Evolutionary conservation across 108 stramenopile genomes (phyloP).

Genomic region (Mayamaea pseudoterrestris): DNA sequence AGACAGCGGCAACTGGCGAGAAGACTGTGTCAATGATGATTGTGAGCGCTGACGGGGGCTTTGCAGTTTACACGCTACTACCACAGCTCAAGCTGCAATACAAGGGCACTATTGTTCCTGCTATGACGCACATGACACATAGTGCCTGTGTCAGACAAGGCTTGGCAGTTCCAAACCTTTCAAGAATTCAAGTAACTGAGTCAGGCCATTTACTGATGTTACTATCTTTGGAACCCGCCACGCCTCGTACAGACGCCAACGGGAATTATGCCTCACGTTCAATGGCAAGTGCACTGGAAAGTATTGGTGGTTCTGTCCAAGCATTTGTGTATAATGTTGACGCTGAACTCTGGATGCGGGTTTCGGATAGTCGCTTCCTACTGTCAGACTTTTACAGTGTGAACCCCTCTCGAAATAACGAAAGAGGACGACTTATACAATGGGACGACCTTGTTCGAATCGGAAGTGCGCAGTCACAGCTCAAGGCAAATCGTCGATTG

Average conservation of each 20-base stretch:
- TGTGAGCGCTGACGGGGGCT: conserved; percentile 55
- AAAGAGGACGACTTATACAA: conserved; percentile 34
- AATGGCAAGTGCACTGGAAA: background rate
- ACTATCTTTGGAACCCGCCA: conserved; percentile 22
- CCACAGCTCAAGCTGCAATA: conserved; percentile 28
- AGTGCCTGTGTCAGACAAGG: conserved; percentile 12
- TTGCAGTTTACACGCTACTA: conserved; percentile 42
- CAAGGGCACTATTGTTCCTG: conserved; percentile 62
- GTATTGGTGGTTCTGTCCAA: conserved; percentile 51
- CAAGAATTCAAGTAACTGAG: conserved; percentile 55
- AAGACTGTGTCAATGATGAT: conserved; percentile 25
- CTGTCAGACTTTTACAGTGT: conserved; percentile 72
- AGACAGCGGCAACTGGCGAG: background rate
- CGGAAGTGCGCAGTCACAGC: conserved; percentile 22
- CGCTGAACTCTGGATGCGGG: conserved; percentile 69
- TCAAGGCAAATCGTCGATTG: conserved; percentile 19
- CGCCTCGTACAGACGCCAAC: background rate
- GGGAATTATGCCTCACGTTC: background rate
- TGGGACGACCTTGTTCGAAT: conserved; percentile 50
- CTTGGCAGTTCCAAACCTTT: conserved; percentile 36
- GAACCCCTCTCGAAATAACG: conserved; percentile 17
- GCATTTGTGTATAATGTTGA: conserved; percentile 59
- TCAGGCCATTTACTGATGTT: conserved; percentile 48
- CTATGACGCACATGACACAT: conserved; percentile 69
- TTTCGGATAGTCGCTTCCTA: conserved; percentile 71